Percentiles rank a stretch among this genome's conserved stretches.
phyloP scores from a whole-genome alignment of 1,284 basidiomycete genomes.

The Apiotrichum gamsii region DNA sequence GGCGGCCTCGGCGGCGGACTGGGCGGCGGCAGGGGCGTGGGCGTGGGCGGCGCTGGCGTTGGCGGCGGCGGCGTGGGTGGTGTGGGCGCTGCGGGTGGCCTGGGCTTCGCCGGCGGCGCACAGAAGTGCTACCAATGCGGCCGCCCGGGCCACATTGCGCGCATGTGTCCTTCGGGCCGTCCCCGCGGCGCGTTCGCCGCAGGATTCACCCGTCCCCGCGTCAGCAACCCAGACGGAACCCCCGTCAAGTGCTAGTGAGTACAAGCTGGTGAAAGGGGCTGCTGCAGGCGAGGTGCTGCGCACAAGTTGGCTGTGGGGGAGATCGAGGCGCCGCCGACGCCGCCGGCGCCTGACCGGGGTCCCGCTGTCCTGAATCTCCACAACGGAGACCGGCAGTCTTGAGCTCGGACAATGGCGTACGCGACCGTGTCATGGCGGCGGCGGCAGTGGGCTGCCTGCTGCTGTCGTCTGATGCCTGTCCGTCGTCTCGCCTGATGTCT shows the following conservation, averaged over 20 bases:
- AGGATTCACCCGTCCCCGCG: constrained; percentile 15
- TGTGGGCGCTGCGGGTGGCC: neutral
- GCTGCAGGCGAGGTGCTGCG: neutral
- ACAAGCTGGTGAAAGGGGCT: neutral
- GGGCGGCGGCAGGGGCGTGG: constrained; percentile 53
- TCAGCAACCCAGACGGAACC: constrained; percentile 36
- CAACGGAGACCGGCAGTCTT: too few relatives aligned
- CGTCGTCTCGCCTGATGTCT: too few relatives aligned
- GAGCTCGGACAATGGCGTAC: too few relatives aligned
- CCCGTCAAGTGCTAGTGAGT: constrained; percentile 48
- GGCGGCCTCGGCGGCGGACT: constrained; percentile 48
- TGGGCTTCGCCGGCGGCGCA: neutral
- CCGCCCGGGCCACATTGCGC: constrained; percentile 40
- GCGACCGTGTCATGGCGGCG: too few relatives aligned
- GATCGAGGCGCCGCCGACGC: neutral
- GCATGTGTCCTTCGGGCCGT: constrained; percentile 24
- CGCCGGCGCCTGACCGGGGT: too few relatives aligned
- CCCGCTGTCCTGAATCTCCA: too few relatives aligned
- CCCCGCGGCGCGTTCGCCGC: constrained; percentile 12
- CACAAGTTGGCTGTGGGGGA: neutral
- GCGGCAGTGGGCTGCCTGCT: too few relatives aligned
- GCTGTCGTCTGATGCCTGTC: too few relatives aligned
- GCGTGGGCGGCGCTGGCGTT: constrained; percentile 51
- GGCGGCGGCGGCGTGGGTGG: constrained; percentile 46
- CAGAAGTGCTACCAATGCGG: constrained; percentile 67